A percentile compares a stretch with the other conserved stretches of the same genome.
Evolutionary conservation across 129 eudicot genomes (phyloP).

Genomic region (Saussurea involucrata): DNA sequence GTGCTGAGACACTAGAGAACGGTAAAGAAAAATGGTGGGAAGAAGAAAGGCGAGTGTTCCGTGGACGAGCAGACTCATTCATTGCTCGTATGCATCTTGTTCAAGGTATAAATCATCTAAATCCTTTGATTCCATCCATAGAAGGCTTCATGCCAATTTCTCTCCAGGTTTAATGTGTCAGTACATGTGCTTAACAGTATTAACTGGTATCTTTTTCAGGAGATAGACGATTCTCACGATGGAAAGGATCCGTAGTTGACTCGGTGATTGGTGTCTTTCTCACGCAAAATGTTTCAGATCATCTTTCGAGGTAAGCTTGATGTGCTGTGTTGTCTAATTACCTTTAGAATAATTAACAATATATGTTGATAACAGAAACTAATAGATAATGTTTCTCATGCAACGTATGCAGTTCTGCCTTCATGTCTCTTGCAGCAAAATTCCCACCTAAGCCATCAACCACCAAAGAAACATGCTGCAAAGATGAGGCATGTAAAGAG

Average conservation of each 20-base stretch:
- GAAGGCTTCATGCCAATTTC: neutral
- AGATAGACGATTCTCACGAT: slow-evolving; percentile 69
- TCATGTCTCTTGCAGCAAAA: slow-evolving; percentile 63
- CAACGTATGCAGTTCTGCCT: slow-evolving; percentile 61
- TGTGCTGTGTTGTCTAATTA: neutral
- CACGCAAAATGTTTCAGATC: slow-evolving; percentile 82
- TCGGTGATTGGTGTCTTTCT: slow-evolving; percentile 82
- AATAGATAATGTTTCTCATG: neutral
- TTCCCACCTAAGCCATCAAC: slow-evolving; percentile 38
- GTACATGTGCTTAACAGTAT: neutral
- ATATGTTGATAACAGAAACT: neutral
- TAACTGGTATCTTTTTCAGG: slow-evolving; percentile 35
- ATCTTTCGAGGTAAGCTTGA: slow-evolving; percentile 61
- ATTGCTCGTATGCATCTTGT: slow-evolving; percentile 97
- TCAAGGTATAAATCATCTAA: slow-evolving; percentile 62
- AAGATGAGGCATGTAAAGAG: slow-evolving; percentile 19
- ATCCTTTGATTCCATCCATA: neutral
- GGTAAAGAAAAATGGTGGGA: slow-evolving; percentile 91
- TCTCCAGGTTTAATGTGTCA: neutral
- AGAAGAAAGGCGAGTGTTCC: slow-evolving; percentile 75
- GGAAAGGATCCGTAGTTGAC: slow-evolving; percentile 91
- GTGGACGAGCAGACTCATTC: slow-evolving; percentile 86
- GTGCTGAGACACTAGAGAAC: slow-evolving; percentile 46
- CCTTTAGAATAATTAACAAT: neutral
- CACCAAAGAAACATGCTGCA: slow-evolving; percentile 2